A percentile compares a stretch with the other conserved stretches of the same genome.
Evolutionary conservation across 2,329 filamentous ascomycete genomes (phyloP).

Genomic region (Trematosphaeria pertusa): DNA sequence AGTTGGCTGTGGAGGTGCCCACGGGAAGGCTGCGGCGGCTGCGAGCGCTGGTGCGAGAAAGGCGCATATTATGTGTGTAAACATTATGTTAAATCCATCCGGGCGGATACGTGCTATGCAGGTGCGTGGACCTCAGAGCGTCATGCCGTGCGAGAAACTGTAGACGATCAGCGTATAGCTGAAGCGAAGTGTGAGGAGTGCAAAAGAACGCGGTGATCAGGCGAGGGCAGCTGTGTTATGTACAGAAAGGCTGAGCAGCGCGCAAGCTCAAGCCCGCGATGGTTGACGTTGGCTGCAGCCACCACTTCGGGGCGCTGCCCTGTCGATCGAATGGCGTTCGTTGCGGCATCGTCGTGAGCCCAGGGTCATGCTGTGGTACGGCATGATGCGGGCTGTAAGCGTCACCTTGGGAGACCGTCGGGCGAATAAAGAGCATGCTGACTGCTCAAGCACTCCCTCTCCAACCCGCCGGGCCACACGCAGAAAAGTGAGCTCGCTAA

Average conservation of each 20-base stretch:
- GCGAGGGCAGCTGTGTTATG: slow-evolving; percentile 8
- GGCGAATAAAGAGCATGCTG: slow-evolving; percentile 8
- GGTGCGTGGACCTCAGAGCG: slow-evolving; percentile 10
- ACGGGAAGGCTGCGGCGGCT: slow-evolving; percentile 35
- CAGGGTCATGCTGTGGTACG: no score
- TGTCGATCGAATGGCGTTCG: slow-evolving; percentile 16
- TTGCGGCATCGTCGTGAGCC: slow-evolving; percentile 17
- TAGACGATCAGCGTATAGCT: neutral
- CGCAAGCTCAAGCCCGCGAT: slow-evolving; percentile 12
- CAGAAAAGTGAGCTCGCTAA: slow-evolving; percentile 1
- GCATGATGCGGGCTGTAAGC: no score
- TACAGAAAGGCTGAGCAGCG: slow-evolving; percentile 19
- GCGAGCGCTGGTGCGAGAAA: slow-evolving; percentile 35
- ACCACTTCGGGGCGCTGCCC: slow-evolving; percentile 12
- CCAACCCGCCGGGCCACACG: slow-evolving; percentile 4
- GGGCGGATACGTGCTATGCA: slow-evolving; percentile 13
- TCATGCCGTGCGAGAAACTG: slow-evolving; percentile 7
- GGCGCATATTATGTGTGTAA: slow-evolving; percentile 29
- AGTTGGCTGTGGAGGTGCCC: slow-evolving; percentile 37
- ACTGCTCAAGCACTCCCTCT: slow-evolving; percentile 4
- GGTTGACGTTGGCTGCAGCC: slow-evolving; percentile 14
- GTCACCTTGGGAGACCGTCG: slow-evolving; percentile 9
- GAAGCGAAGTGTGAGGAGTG: slow-evolving; percentile 2
- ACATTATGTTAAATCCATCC: slow-evolving; percentile 34
- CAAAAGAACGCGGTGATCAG: slow-evolving; percentile 7